Conservation (phyloP, 805 yeast genomes). For the Ogataea polymorpha region DNA sequence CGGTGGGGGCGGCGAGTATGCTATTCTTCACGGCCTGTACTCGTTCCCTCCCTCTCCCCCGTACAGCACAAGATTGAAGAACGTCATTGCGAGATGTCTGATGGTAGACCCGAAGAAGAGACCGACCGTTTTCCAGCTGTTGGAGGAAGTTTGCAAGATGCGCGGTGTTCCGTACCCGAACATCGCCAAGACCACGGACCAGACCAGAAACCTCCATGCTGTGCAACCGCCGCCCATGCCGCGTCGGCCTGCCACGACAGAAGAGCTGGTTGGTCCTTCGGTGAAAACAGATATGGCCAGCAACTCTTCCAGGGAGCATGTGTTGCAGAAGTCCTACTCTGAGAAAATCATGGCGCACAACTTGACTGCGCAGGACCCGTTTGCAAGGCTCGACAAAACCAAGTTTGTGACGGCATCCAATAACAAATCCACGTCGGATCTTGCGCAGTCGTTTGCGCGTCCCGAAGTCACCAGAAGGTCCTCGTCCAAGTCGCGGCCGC, state of each 20-base stretch:
- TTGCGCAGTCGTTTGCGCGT: not conserved
- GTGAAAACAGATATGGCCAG: slow-evolving; percentile 14
- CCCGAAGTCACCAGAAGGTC: slow-evolving; percentile 2
- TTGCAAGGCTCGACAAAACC: slow-evolving; percentile 40
- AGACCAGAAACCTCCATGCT: not conserved
- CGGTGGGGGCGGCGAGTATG: slow-evolving; percentile 51
- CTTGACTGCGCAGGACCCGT: slow-evolving; percentile 36
- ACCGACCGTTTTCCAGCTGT: slow-evolving; percentile 69
- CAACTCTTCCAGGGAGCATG: slow-evolving; percentile 3
- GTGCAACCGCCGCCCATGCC: slow-evolving; percentile 2
- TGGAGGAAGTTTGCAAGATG: slow-evolving; percentile 66
- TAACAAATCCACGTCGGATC: slow-evolving; percentile 12
- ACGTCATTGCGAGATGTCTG: slow-evolving; percentile 58
- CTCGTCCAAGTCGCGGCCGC: slow-evolving; percentile 28
- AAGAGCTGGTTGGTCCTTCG: slow-evolving; percentile 16
- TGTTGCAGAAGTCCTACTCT: slow-evolving; percentile 18
- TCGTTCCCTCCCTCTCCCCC: slow-evolving; percentile 53
- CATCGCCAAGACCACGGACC: slow-evolving; percentile 28
- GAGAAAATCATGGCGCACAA: slow-evolving; percentile 10
- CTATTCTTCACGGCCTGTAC: slow-evolving; percentile 55
- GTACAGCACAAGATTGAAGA: slow-evolving; percentile 61
- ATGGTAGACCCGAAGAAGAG: slow-evolving; percentile 66
- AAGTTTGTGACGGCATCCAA: slow-evolving; percentile 27
- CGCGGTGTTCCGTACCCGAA: slow-evolving; percentile 41
- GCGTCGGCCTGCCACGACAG: slow-evolving; percentile 2